Evolutionary conservation across 768 basidiomycete species (phyloP).

Genomic region (Wakefieldia striispora): DNA sequence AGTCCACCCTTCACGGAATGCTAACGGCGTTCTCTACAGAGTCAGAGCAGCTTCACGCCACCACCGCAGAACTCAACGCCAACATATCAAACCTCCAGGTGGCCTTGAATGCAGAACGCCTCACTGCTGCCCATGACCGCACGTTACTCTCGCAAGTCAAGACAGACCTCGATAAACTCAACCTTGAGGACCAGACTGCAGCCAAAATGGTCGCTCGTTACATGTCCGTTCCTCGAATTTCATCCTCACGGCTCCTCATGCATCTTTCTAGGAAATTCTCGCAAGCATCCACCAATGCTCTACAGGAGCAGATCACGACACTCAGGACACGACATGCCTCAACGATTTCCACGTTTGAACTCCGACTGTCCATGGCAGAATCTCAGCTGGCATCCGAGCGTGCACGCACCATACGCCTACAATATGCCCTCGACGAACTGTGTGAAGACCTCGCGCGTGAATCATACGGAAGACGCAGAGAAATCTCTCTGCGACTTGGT

Average conservation of each 20-base stretch:
- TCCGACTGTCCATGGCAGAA: slow-evolving; percentile 46
- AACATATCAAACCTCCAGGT: slow-evolving; percentile 44
- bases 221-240: slow-evolving; percentile 52
- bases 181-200: slow-evolving; percentile 69
- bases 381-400: slow-evolving; percentile 44
- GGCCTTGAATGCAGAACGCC: slow-evolving; percentile 46
- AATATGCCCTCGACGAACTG: slow-evolving; percentile 62
- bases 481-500: slow-evolving; percentile 62
- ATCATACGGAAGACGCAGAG: slow-evolving; percentile 67
- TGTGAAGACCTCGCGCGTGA: slow-evolving; percentile 71
- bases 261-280: slow-evolving; percentile 68
- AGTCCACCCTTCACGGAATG: slow-evolving; percentile 46
- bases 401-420: slow-evolving; percentile 46
- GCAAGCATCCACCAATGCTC: slow-evolving; percentile 64
- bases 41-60: slow-evolving; percentile 43
- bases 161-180: slow-evolving; percentile 52
- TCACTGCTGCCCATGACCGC: slow-evolving; percentile 41
- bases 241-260: not conserved
- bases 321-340: slow-evolving; percentile 63
- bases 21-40: slow-evolving; percentile 49
- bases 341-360: slow-evolving; percentile 53
- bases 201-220: slow-evolving; percentile 83
- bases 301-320: slow-evolving; percentile 58
- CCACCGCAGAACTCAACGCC: slow-evolving; percentile 40
- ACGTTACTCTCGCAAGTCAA: slow-evolving; percentile 44